These are phyloP conservation scores for Lophiotrema nucula DNA, from an alignment of 495 filamentous ascomycete species.

Conservation along the genomic window DNA sequence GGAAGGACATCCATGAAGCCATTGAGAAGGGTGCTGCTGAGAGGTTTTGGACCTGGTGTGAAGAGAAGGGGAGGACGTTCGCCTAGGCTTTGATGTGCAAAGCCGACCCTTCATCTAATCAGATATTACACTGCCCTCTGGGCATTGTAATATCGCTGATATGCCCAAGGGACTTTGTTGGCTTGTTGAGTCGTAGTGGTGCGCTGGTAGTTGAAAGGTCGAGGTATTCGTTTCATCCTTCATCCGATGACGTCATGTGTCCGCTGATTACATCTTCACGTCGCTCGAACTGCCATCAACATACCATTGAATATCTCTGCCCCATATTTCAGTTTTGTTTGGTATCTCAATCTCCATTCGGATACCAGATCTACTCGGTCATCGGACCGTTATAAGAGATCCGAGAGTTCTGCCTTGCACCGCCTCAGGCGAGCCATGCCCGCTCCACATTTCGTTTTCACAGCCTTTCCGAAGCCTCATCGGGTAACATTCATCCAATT, in stretches of 20 bases:
- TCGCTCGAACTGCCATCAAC: not conserved
- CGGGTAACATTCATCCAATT: not conserved
- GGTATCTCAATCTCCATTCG: not conserved
- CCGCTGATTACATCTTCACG: not conserved
- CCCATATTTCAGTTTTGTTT: not conserved
- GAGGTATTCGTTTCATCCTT: not conserved
- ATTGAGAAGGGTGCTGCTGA: not conserved
- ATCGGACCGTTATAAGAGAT: not conserved
- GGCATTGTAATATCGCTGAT: too few species aligned
- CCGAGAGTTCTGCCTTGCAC: not conserved
- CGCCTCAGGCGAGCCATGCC: not conserved
- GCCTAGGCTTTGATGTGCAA: not conserved
- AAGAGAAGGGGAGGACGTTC: slow-evolving; percentile 4
- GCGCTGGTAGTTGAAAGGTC: not conserved
- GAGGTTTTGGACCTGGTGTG: slow-evolving; percentile 22
- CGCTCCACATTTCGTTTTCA: not conserved
- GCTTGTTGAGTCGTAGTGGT: too few species aligned
- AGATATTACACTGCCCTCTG: too few species aligned
- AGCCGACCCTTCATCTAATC: too few species aligned
- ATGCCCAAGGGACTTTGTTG: too few species aligned
- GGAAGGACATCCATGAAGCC: not conserved
- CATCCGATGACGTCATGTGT: not conserved
- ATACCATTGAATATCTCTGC: not conserved
- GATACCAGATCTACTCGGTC: not conserved
- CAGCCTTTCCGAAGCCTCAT: not conserved